Evolutionary conservation across 2,329 filamentous ascomycete species (phyloP).

Genomic region (Trichoderma breve): DNA sequence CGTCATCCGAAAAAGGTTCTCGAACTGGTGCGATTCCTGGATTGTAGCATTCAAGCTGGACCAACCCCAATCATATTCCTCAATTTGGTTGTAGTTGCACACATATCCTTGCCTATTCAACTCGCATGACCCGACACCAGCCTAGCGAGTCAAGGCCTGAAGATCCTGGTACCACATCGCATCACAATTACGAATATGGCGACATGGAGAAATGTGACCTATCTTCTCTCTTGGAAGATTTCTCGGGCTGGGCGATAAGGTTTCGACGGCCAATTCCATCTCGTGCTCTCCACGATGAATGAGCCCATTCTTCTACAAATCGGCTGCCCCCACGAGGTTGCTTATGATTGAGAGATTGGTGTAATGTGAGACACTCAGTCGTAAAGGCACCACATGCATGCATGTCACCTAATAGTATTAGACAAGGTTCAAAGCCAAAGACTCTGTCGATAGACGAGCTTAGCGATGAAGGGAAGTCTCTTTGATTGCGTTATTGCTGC

Average conservation of each 20-base stretch:
- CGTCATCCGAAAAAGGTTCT: not conserved
- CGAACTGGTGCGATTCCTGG: not conserved
- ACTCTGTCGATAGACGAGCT: not conserved
- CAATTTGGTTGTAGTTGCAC: not conserved
- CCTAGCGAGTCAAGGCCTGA: not conserved
- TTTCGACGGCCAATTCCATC: not conserved
- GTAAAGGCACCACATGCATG: not conserved
- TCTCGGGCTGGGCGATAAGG: not conserved
- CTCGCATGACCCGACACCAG: not conserved
- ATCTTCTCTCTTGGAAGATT: not conserved
- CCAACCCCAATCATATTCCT: not conserved
- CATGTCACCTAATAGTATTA: not conserved
- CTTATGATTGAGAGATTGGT: not conserved
- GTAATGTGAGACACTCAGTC: not conserved
- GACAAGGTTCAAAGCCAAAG: not conserved
- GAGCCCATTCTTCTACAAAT: not conserved
- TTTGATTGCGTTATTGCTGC: constrained; percentile 17
- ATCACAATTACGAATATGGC: constrained; percentile 19
- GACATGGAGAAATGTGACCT: not conserved
- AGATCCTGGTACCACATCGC: constrained; percentile 3
- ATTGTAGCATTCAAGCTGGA: not conserved
- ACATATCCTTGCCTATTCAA: not conserved
- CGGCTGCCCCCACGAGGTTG: not conserved
- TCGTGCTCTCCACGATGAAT: not conserved
- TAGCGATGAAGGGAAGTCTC: not conserved